Conservation (phyloP, 495 filamentous ascomycete species). For the Aspergillus biplanus region DNA sequence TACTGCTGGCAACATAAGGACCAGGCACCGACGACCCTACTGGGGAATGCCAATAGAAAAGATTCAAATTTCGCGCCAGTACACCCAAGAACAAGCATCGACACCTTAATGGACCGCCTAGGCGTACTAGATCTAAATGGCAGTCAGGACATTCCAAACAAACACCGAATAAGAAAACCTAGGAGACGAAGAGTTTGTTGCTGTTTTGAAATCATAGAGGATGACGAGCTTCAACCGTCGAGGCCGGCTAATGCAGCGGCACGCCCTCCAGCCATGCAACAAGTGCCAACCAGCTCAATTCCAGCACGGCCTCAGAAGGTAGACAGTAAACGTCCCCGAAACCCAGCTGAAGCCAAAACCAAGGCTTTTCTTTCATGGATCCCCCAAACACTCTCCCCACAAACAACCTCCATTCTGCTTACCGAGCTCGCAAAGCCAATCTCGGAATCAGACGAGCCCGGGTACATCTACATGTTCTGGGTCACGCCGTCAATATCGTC, state of each 20-base stretch:
- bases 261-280: constrained; percentile 19
- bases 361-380: constrained; percentile 64
- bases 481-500: constrained; percentile 59
- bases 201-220: constrained; percentile 40
- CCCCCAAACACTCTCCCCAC: constrained; percentile 61
- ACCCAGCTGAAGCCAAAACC: constrained; percentile 41
- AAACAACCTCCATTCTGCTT: constrained; percentile 66
- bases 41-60: constrained; percentile 18
- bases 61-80: constrained; percentile 31
- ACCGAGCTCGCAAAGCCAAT: constrained; percentile 83
- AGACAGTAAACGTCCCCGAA: constrained; percentile 8
- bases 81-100: constrained; percentile 72
- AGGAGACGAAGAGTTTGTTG: constrained; percentile 30
- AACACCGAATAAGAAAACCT: constrained; percentile 23
- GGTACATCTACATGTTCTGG: constrained; percentile 99
- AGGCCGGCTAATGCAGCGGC: constrained; percentile 6
- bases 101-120: constrained; percentile 78
- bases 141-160: constrained; percentile 26
- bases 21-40: constrained; percentile 59
- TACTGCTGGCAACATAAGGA: constrained; percentile 97
- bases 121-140: constrained; percentile 69
- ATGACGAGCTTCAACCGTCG: constrained; percentile 21
- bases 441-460: constrained; percentile 75
- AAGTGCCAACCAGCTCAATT: constrained; percentile 2
- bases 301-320: constrained; percentile 5